Conservation (phyloP, 306 rosid genomes). For the Dalbergia cochinchinensis region DNA sequence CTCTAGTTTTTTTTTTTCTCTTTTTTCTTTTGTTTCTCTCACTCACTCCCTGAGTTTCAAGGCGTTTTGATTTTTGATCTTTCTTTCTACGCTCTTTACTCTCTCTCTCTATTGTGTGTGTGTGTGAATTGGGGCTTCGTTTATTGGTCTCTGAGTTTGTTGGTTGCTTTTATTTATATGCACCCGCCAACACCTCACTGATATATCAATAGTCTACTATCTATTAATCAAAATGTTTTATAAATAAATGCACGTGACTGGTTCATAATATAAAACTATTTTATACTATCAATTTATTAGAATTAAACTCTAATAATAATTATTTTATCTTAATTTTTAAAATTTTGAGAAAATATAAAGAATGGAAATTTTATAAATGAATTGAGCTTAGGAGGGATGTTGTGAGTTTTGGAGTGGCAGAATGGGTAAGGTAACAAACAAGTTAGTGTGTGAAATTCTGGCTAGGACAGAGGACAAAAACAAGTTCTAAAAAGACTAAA, state of each 20-base stretch:
- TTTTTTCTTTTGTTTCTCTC: conserved; percentile 43
- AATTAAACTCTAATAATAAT: no score
- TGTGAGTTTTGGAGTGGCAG: conserved; percentile 20
- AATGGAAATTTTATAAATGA: conserved; percentile 18
- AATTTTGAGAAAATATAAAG: not conserved
- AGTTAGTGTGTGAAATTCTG: not conserved
- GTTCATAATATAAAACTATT: no score
- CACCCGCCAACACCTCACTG: conserved; percentile 63
- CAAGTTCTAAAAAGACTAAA: conserved; percentile 3
- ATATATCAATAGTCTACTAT: no score
- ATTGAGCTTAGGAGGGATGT: not conserved
- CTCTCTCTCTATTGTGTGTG: not conserved
- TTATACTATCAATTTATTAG: no score
- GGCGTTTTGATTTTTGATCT: conserved; percentile 55
- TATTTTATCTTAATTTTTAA: no score
- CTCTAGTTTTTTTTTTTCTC: not conserved
- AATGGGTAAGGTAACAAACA: conserved; percentile 23
- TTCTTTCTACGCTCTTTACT: conserved; percentile 39
- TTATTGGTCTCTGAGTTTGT: conserved; percentile 53
- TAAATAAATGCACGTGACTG: no score
- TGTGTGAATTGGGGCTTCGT: conserved; percentile 37
- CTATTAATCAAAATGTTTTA: no score
- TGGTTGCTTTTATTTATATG: conserved; percentile 51
- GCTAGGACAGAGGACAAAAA: no score
- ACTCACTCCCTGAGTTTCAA: conserved; percentile 59